Percentiles rank a stretch among this genome's conserved stretches.
Conservation (phyloP, 257 asterid genomes). For the Salvia splendens region DNA sequence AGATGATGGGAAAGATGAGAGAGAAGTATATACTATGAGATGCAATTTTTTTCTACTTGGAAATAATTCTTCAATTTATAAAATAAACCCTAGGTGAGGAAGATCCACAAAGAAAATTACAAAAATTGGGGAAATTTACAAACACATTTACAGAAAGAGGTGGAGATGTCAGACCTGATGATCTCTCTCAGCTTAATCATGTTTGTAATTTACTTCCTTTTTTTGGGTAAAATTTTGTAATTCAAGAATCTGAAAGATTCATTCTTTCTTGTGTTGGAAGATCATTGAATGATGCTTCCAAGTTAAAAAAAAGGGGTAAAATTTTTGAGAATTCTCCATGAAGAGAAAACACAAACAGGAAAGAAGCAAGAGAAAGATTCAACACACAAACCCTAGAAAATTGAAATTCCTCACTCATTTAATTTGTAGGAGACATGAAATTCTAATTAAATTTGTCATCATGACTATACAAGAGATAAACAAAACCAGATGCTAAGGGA, state of each 20-base stretch:
- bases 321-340: slow-evolving; percentile 2
- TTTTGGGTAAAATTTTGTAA: not conserved
- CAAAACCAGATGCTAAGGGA: slow-evolving; percentile 5
- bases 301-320: slow-evolving; percentile 10
- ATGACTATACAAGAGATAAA: not conserved
- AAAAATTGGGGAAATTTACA: not conserved
- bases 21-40: not conserved
- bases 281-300: not conserved
- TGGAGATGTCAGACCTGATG: slow-evolving; percentile 6
- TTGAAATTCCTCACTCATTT: not conserved
- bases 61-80: not conserved
- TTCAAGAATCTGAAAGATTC: not conserved
- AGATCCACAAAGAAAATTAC: not conserved
- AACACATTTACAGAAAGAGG: too few species aligned
- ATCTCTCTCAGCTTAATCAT: not conserved
- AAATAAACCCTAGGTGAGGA: slow-evolving; percentile 26
- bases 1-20: not conserved
- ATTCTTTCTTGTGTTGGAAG: not conserved
- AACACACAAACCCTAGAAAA: slow-evolving; percentile 39
- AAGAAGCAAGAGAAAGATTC: not conserved
- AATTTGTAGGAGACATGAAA: slow-evolving; percentile 14
- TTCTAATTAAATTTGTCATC: slow-evolving; percentile 3
- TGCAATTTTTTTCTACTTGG: too few species aligned
- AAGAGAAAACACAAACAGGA: not conserved
- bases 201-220: not conserved